Conservation (phyloP, 352 stramenopile species). For the Pseudoperonospora humuli region DNA sequence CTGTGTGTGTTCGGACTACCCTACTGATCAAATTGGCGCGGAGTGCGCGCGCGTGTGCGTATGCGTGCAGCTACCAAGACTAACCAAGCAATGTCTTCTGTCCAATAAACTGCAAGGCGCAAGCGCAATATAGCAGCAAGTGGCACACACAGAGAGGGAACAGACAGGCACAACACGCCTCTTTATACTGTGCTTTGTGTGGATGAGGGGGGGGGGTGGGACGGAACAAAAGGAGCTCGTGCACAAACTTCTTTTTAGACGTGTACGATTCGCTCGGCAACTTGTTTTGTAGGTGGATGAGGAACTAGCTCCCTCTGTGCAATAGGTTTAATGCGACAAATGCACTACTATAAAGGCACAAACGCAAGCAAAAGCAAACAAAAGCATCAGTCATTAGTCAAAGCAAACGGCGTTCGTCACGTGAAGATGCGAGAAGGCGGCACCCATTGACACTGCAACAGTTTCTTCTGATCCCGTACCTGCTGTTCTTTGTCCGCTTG, state of each 20-base stretch:
- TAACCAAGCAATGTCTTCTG: conserved; percentile 8
- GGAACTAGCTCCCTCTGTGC: conserved; percentile 15
- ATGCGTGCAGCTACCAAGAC: conserved; percentile 9
- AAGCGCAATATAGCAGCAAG: conserved; percentile 26
- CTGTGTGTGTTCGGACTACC: conserved; percentile 28
- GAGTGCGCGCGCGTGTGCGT: conserved; percentile 1
- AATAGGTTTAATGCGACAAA: conserved; percentile 20
- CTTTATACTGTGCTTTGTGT: conserved; percentile 9
- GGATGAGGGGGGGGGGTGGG: conserved; percentile 8
- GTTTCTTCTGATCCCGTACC: conserved; percentile 12
- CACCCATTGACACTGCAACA: not conserved
- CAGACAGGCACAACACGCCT: conserved; percentile 10
- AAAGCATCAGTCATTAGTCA: conserved; percentile 12
- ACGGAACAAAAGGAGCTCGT: conserved; percentile 25
- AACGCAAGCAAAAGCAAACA: not conserved
- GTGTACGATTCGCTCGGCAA: conserved; percentile 23
- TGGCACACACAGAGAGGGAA: conserved; percentile 16
- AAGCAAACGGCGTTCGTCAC: not conserved
- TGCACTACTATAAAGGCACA: conserved; percentile 18
- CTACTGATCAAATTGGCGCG: conserved; percentile 20
- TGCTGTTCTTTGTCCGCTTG: conserved; percentile 7
- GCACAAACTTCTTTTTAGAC: conserved; percentile 22
- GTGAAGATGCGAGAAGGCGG: not conserved
- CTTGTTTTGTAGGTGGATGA: conserved; percentile 28
- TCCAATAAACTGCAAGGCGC: conserved; percentile 21